phyloP scores from a whole-genome alignment of 305 asterid genomes.

The Withania somnifera region DNA sequence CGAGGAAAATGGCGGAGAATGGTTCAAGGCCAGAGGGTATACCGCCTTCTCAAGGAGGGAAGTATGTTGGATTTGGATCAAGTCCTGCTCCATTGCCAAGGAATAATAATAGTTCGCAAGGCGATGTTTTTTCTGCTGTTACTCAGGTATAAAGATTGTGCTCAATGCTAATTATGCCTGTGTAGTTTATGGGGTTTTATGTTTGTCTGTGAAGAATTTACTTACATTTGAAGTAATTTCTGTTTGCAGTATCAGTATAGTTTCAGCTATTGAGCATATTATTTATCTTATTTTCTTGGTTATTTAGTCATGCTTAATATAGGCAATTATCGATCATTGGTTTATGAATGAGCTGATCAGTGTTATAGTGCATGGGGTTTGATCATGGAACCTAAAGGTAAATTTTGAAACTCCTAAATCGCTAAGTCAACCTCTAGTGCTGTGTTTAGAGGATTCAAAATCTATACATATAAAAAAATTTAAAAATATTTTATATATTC shows the following conservation, averaged over 20 bases:
- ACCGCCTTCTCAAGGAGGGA: conserved; percentile 92
- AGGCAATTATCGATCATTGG: neutral
- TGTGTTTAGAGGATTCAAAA: no score
- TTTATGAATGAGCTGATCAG: neutral
- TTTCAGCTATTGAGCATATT: neutral
- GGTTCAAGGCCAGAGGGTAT: conserved; percentile 71
- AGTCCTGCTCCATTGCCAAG: conserved; percentile 31
- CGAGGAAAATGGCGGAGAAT: conserved; percentile 60
- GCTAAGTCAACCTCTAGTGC: no score
- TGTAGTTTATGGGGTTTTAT: neutral
- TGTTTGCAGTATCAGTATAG: neutral
- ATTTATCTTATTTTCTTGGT: neutral
- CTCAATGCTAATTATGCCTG: neutral
- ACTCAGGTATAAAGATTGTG: conserved; percentile 33
- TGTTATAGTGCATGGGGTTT: no score
- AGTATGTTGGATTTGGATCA: conserved; percentile 74
- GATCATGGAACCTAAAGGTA: no score
- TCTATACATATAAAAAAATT: no score
- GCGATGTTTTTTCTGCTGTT: conserved; percentile 56
- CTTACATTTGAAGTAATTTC: neutral
- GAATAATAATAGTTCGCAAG: conserved; percentile 24
- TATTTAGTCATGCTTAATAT: neutral
- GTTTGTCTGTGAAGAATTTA: neutral
- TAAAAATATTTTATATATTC: no score
- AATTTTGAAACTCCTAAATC: no score